These are phyloP conservation scores for Fusarium algeriense DNA, from an alignment of 2,329 filamentous ascomycete species.

Conservation along the genomic window DNA sequence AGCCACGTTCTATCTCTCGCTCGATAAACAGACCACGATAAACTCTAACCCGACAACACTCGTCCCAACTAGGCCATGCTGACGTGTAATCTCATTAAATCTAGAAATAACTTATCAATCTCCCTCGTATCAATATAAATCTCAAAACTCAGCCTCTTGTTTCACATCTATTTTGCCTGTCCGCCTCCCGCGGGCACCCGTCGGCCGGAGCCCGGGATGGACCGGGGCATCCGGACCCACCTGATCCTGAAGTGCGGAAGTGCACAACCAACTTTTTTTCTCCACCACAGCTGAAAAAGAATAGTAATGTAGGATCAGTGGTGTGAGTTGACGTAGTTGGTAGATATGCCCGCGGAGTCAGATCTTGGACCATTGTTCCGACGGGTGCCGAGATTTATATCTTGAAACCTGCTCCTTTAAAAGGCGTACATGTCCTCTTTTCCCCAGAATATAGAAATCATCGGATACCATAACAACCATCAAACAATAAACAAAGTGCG, in stretches of 20 bases:
- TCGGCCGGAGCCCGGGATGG: not conserved
- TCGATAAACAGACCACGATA: not conserved
- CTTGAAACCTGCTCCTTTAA: constrained; percentile 8
- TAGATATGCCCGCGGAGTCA: constrained; percentile 6
- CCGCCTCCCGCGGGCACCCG: constrained; percentile 14
- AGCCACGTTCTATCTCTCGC: not conserved
- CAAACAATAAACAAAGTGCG: not conserved
- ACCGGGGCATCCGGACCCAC: constrained; percentile 10
- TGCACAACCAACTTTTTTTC: not conserved
- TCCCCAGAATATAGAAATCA: not conserved
- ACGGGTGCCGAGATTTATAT: not conserved
- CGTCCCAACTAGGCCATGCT: not conserved
- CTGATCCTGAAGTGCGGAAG: not conserved
- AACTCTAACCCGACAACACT: constrained; percentile 1
- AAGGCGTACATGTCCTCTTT: constrained; percentile 2
- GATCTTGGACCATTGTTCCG: not conserved
- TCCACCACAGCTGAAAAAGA: constrained; percentile 12
- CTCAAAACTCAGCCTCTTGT: constrained; percentile 7
- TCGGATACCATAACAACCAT: not conserved
- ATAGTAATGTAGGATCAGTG: constrained; percentile 1
- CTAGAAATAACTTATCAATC: not conserved
- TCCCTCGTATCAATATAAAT: not conserved
- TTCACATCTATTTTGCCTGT: not conserved
- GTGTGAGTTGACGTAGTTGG: constrained; percentile 19
- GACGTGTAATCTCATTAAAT: not conserved